Base-by-base conservation (phyloP, 805 yeast genomes). In the Wickerhamiella shivajii region DNA sequence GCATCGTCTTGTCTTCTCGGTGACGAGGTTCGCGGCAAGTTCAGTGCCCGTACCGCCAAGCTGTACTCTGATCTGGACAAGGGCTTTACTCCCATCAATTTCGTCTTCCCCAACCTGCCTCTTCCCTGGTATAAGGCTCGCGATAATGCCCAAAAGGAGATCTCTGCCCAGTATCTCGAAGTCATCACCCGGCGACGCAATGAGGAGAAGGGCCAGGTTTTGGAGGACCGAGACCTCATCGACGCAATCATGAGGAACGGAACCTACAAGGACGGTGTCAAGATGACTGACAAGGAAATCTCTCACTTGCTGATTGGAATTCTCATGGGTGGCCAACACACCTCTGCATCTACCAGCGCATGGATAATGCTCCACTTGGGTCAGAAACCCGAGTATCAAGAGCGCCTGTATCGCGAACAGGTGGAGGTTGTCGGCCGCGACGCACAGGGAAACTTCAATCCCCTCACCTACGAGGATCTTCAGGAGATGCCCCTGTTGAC, bases 261-360 rank as follows among this genome's bases (percentile, higher is more conserved):
- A 26, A 73, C 80, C 39, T 90, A 90, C 63, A 85, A 81, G 56
- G 97, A 90, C 53, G 98, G 98, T 47, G 74, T 75, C 31, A 67
- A 68, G 51, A 85, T 90, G 96, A 77, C 94, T 18, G 98, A 90
- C 56, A 75, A 76, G 55, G 93, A 90, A 61, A 83, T 90, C 51
- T 90, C 97, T 31, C 79, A 85, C 59, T 65, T 90, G 56, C 64
- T 84, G 56, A 87, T 90, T 57, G 98, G 97, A 57, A 77, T 90
- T 36, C 66, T 90, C 41, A 90, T 90, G 98, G 98, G 98, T 50
- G 98, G 98, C 42, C 98, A 90, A 64, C 98, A 90, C 58, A 90
- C 98, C 18, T 78, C 93, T 42, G 90, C 97, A 27, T 70, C 97
- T 16, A 90, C 98, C 15, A 79, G 93, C 25, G 78, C 96, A 12